Percentiles rank a stretch among this genome's conserved stretches.
Evolutionary conservation across 139 green algal genomes (phyloP).

Genomic region (Ulvella scutata): DNA sequence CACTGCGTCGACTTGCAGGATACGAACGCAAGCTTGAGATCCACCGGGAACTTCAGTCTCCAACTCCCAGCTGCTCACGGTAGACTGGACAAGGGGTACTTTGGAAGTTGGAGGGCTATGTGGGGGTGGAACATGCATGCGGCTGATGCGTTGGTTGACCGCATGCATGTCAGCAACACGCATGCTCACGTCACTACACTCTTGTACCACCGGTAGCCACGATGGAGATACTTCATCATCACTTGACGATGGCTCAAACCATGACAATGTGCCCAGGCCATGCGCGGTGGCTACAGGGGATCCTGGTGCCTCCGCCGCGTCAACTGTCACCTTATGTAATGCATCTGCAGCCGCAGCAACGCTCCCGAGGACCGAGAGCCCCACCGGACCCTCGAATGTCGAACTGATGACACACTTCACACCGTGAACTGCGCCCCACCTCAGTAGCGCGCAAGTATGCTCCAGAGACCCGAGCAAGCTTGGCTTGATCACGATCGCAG

Average conservation of each 20-base stretch:
- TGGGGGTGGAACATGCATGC: not conserved
- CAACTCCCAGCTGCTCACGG: no score
- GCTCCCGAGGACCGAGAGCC: slow-evolving; percentile 32
- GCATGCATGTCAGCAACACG: not conserved
- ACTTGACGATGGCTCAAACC: slow-evolving; percentile 33
- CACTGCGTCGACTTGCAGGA: not conserved
- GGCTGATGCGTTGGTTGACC: not conserved
- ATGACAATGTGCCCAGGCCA: slow-evolving; percentile 48
- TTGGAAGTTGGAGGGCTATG: not conserved
- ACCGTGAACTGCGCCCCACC: slow-evolving; percentile 17
- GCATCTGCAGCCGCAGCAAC: slow-evolving; percentile 40
- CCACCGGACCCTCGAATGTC: slow-evolving; percentile 60
- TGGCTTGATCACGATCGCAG: slow-evolving; percentile 65
- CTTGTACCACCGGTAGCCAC: not conserved
- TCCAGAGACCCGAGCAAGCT: slow-evolving; percentile 52
- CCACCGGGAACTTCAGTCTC: not conserved
- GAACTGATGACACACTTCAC: slow-evolving; percentile 50
- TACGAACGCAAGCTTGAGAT: not conserved
- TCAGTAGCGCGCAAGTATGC: slow-evolving; percentile 16
- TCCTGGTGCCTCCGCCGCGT: not conserved
- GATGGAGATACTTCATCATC: not conserved
- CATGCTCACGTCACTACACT: not conserved
- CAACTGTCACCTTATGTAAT: not conserved
- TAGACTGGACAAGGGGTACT: not conserved
- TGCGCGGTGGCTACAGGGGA: slow-evolving; percentile 19